Conservation (phyloP, 2,329 filamentous ascomycete species). For the Daldinia sp. region DNA sequence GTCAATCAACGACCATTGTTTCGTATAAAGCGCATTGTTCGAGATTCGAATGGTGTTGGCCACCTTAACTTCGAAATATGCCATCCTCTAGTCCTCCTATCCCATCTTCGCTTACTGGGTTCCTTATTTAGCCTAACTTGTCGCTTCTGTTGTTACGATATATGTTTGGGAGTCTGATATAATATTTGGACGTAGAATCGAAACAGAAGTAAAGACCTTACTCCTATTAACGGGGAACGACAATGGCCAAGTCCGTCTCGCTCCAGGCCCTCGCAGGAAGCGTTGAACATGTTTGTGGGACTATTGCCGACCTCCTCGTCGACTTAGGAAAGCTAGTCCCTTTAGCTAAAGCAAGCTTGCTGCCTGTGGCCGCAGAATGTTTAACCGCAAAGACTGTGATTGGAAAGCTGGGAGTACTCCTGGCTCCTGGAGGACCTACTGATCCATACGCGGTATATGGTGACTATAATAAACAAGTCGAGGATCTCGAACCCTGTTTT, state of each 20-base stretch:
- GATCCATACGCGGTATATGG: slow-evolving; percentile 6
- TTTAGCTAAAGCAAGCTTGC: slow-evolving; percentile 25
- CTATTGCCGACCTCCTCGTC: slow-evolving; percentile 28
- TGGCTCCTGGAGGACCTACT: slow-evolving; percentile 11
- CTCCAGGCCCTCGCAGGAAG: slow-evolving; percentile 28
- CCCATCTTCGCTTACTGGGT: neutral
- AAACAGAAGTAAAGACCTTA: neutral
- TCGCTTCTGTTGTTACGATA: neutral
- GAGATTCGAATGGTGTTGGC: slow-evolving; percentile 1
- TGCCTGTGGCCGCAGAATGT: slow-evolving; percentile 37
- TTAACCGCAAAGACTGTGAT: slow-evolving; percentile 33
- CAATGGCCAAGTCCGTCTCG: slow-evolving; percentile 31
- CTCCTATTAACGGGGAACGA: neutral
- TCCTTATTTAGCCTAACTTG: neutral
- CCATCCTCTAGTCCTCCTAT: neutral
- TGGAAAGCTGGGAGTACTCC: slow-evolving; percentile 16
- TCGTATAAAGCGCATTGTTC: slow-evolving; percentile 4
- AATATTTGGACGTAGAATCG: neutral
- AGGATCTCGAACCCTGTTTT: slow-evolving; percentile 37
- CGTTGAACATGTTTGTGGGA: slow-evolving; percentile 33
- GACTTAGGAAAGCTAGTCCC: slow-evolving; percentile 27
- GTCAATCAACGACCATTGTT: slow-evolving; percentile 7
- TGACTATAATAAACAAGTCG: slow-evolving; percentile 12
- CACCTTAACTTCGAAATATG: neutral
- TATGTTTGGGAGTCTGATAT: neutral